Percentiles rank a stretch among this genome's conserved stretches.
These are phyloP conservation scores for Rutstroemia sp. DNA, from an alignment of 2,329 filamentous ascomycete species.

Conservation along the genomic window DNA sequence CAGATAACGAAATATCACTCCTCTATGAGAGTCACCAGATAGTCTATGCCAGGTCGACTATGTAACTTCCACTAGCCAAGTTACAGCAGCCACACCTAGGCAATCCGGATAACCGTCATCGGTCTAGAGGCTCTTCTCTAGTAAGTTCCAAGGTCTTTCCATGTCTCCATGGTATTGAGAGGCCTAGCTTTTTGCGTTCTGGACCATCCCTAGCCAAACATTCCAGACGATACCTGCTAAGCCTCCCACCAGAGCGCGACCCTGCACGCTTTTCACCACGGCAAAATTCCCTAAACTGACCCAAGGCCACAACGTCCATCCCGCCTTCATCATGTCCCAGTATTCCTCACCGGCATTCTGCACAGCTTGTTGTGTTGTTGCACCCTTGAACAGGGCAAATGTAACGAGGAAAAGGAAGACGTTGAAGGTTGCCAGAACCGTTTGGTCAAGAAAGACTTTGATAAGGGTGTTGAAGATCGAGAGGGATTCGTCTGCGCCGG, in stretches of 20 bases:
- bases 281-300: constrained; percentile 66
- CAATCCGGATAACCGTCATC: no score
- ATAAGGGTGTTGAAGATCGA: constrained; percentile 14
- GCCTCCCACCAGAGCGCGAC: constrained; percentile 62
- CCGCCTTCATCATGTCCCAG: constrained; percentile 56
- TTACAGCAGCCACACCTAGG: no score
- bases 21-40: no score
- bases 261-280: constrained; percentile 60
- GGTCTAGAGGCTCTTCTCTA: no score
- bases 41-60: no score
- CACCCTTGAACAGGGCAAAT: constrained; percentile 36
- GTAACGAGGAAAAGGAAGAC: constrained; percentile 55
- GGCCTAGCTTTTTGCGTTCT: constrained; percentile 25
- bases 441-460: constrained; percentile 51
- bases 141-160: no score
- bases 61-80: no score
- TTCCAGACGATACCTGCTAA: constrained; percentile 68
- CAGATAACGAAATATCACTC: no score
- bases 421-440: constrained; percentile 53
- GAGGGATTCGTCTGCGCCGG: constrained; percentile 32
- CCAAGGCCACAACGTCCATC: constrained; percentile 65
- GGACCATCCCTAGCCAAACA: constrained; percentile 63
- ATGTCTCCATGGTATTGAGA: no score
- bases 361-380: constrained; percentile 37
- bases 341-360: constrained; percentile 47